Percentiles rank a stretch among this genome's conserved stretches.
Conservation (phyloP, 1,284 basidiomycete genomes). For the Ceratobasidium sp. region DNA sequence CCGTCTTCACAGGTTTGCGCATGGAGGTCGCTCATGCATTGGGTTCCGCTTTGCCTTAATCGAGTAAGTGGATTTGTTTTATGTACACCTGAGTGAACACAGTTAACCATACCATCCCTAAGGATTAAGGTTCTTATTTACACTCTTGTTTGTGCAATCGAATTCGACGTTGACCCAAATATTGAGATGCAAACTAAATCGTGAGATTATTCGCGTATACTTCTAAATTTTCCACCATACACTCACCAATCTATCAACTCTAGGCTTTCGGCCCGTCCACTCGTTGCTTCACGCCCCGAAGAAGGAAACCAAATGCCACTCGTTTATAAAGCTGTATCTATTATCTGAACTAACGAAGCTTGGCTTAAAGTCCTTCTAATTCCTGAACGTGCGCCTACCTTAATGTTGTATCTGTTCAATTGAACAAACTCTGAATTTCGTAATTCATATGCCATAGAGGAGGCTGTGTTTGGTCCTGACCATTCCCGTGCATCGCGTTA, state of each 20-base stretch:
- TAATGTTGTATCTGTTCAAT: too few relatives aligned
- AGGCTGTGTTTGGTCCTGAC: too few relatives aligned
- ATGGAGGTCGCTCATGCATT: slow-evolving; percentile 41
- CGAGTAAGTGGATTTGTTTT: slow-evolving; percentile 26
- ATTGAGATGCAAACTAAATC: slow-evolving; percentile 26
- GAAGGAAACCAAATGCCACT: slow-evolving; percentile 44
- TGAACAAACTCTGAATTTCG: too few relatives aligned
- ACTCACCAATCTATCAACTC: neutral
- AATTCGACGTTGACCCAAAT: slow-evolving; percentile 46
- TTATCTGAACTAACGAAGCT: too few relatives aligned
- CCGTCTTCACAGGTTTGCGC: slow-evolving; percentile 48
- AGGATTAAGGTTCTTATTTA: slow-evolving; percentile 51
- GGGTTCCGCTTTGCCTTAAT: slow-evolving; percentile 41
- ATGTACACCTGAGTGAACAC: too few relatives aligned
- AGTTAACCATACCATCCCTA: too few relatives aligned
- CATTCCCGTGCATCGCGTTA: too few relatives aligned
- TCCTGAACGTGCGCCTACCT: too few relatives aligned
- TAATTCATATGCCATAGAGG: too few relatives aligned
- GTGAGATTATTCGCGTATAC: too few relatives aligned
- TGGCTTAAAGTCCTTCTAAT: too few relatives aligned
- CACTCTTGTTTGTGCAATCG: slow-evolving; percentile 47
- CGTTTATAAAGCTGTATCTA: slow-evolving; percentile 16
- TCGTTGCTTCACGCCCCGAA: slow-evolving; percentile 22
- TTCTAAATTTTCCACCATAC: too few relatives aligned
- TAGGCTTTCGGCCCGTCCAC: slow-evolving; percentile 36